These are phyloP conservation scores for Eutrema yunnanense DNA, from an alignment of 345 rosid genomes.

Conservation along the genomic window DNA sequence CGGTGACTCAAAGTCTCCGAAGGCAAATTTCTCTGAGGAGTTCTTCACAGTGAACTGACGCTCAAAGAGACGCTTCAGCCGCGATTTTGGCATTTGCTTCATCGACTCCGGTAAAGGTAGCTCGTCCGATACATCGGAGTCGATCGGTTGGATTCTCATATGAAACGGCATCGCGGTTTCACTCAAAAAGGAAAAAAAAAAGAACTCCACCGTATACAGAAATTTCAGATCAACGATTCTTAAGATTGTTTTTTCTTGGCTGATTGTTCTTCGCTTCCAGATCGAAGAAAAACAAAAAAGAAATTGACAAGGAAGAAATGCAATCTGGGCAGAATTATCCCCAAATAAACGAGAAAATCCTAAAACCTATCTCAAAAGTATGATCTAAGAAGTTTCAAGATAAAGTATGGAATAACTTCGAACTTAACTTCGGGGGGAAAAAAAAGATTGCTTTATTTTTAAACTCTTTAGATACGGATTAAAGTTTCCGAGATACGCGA, in stretches of 20 bases:
- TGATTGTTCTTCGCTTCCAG: conserved; percentile 10
- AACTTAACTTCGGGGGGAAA: conserved; percentile 27
- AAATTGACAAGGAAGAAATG: not conserved
- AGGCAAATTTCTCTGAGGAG: conserved; percentile 34
- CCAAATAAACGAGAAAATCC: conserved; percentile 7
- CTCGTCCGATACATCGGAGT: conserved; percentile 37
- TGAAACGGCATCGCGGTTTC: conserved; percentile 38
- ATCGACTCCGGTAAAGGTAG: conserved; percentile 35
- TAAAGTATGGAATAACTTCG: conserved; percentile 60
- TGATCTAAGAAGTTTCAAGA: conserved; percentile 32
- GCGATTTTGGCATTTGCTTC: conserved; percentile 63
- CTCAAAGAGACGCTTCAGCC: conserved; percentile 81
- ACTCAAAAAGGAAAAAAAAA: not conserved
- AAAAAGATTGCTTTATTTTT: conserved; percentile 33
- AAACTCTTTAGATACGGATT: conserved; percentile 27
- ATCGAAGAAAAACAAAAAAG: not conserved
- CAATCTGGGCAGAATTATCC: not conserved
- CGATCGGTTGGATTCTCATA: conserved; percentile 83
- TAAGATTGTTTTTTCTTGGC: not conserved
- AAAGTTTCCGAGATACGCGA: conserved; percentile 46
- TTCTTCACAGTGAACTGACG: conserved; percentile 56
- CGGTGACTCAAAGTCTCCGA: conserved; percentile 24
- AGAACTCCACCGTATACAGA: not conserved
- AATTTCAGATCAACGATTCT: not conserved
- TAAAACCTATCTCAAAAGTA: conserved; percentile 14